Conservation (phyloP, 441 rosid species). For the Viola pubescens region DNA sequence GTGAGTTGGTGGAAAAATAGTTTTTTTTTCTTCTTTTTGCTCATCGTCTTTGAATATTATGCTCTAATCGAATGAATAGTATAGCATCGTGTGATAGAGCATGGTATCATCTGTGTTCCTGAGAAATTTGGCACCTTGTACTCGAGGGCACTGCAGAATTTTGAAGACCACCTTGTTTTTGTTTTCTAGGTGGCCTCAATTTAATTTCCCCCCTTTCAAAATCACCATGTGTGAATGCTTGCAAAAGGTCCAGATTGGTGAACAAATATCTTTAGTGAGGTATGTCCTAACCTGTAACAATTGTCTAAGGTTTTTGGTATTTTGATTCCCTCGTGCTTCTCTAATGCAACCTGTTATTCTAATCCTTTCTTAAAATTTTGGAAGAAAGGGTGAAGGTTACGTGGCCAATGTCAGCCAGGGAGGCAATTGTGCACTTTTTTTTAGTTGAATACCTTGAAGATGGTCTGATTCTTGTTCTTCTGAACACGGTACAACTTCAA, state of each 20-base stretch:
- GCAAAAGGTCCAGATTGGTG: conserved; percentile 54
- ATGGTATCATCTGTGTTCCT: no score
- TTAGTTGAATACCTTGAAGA: conserved; percentile 70
- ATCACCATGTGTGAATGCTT: conserved; percentile 42
- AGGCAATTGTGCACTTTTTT: conserved; percentile 61
- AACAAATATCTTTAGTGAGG: conserved; percentile 71
- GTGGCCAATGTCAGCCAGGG: conserved; percentile 85
- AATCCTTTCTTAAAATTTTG: conserved; percentile 34
- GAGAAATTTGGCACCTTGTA: no score
- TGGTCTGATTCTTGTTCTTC: conserved; percentile 50
- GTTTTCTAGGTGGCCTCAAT: conserved; percentile 84
- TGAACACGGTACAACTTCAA: conserved; percentile 62
- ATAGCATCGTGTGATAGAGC: no score
- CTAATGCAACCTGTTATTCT: conserved; percentile 20
- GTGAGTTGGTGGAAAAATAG: neutral
- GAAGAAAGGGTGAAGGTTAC: conserved; percentile 94
- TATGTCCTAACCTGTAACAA: conserved; percentile 22
- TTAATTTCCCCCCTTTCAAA: conserved; percentile 58
- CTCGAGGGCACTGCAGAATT: no score
- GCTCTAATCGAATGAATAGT: no score
- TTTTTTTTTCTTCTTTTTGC: no score
- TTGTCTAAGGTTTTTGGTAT: conserved; percentile 3
- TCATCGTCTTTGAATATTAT: no score
- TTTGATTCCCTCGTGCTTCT: neutral
- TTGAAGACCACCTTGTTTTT: neutral